Conservation (phyloP, 305 asterid genomes). For the Fraxinus paxiana region DNA sequence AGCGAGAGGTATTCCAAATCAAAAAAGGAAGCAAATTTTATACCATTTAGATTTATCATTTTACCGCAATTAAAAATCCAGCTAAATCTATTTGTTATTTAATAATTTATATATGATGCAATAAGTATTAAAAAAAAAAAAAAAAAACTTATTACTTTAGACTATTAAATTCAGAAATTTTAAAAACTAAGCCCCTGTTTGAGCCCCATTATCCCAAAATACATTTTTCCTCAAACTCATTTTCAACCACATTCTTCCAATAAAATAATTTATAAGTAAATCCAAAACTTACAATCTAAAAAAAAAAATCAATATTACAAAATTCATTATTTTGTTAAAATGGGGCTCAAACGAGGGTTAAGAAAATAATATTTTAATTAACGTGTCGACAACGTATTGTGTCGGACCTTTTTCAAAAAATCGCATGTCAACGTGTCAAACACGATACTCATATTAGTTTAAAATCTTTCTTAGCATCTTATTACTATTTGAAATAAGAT, state of each 20-base stretch:
- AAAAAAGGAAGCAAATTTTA: background rate
- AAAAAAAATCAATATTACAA: background rate
- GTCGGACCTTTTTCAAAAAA: background rate
- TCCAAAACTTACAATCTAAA: background rate
- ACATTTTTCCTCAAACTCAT: background rate
- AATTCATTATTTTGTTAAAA: too few relatives aligned
- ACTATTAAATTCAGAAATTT: background rate
- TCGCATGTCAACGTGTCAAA: background rate
- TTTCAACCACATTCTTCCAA: background rate
- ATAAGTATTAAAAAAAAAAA: background rate
- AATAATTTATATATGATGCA: background rate
- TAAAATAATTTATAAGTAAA: too few relatives aligned
- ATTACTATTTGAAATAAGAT: background rate
- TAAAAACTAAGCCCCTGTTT: background rate
- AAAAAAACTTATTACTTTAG: background rate
- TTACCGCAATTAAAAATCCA: background rate
- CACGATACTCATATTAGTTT: background rate
- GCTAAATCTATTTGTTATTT: background rate
- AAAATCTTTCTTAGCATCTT: background rate
- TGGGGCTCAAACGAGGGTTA: background rate
- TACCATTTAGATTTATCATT: background rate
- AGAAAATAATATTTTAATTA: too few relatives aligned
- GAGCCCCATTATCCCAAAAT: background rate
- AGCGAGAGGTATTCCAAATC: too few relatives aligned
- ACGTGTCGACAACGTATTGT: background rate